A percentile compares a stretch with the other conserved stretches of the same genome.
Conservation (phyloP, 2,329 filamentous ascomycete genomes). For the Pestalotiopsis sp. region DNA sequence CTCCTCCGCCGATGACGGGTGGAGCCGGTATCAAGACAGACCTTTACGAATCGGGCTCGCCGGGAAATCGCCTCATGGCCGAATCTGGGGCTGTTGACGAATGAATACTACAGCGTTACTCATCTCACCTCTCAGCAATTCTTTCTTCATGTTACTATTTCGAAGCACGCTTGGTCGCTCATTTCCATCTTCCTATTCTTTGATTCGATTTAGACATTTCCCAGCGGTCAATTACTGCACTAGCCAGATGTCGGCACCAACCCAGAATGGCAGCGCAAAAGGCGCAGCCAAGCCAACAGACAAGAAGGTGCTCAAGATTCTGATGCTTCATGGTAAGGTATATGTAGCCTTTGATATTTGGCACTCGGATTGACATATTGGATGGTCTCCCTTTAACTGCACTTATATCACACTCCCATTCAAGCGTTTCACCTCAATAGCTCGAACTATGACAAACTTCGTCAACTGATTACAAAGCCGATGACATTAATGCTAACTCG, state of each 20-base stretch:
- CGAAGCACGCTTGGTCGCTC: not conserved
- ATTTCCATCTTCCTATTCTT: not conserved
- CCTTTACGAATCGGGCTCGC: conserved; percentile 2
- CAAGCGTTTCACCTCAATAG: not conserved
- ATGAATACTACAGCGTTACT: not conserved
- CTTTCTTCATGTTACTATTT: not conserved
- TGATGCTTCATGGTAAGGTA: conserved; percentile 71
- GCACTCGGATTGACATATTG: no score
- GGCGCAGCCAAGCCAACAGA: conserved; percentile 30
- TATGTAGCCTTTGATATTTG: no score
- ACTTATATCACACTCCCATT: not conserved
- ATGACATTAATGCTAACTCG: not conserved
- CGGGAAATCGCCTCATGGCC: not conserved
- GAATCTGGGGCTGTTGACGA: not conserved
- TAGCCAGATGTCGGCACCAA: not conserved
- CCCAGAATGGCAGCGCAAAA: conserved; percentile 12
- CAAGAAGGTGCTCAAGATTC: conserved; percentile 61
- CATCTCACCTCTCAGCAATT: not conserved
- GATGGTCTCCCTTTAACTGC: no score
- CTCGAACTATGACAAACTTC: not conserved
- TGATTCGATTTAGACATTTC: not conserved
- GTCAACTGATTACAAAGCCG: not conserved
- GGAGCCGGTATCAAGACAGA: conserved; percentile 5
- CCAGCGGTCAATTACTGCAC: not conserved
- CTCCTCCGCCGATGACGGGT: not conserved